A percentile compares a stretch with the other conserved stretches of the same genome.
Conservation (phyloP, 2,329 filamentous ascomycete species). For the Venturia nashicola region DNA sequence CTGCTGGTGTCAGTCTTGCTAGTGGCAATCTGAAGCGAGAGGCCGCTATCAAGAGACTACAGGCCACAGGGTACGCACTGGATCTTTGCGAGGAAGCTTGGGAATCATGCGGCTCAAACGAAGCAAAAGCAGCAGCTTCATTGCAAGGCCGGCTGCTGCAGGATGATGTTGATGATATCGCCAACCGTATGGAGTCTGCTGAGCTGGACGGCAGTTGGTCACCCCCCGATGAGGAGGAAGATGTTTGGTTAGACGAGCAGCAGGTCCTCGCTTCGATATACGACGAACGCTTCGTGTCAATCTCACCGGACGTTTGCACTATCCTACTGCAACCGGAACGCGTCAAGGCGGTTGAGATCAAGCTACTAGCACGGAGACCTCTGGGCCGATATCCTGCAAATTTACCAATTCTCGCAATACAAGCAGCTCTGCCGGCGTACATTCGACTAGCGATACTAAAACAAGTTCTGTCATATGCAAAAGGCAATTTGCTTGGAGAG, state of each 20-base stretch:
- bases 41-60: slow-evolving; percentile 67
- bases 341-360: slow-evolving; percentile 18
- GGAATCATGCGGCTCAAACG: slow-evolving; percentile 57
- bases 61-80: slow-evolving; percentile 69
- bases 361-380: slow-evolving; percentile 58
- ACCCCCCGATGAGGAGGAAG: slow-evolving; percentile 23
- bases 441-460: slow-evolving; percentile 83
- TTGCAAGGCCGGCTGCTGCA: slow-evolving; percentile 58
- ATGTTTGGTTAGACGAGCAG: slow-evolving; percentile 77
- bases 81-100: slow-evolving; percentile 74
- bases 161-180: slow-evolving; percentile 17
- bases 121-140: slow-evolving; percentile 64
- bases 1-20: slow-evolving; percentile 77
- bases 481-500: slow-evolving; percentile 61
- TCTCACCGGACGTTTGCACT: slow-evolving; percentile 53
- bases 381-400: slow-evolving; percentile 56
- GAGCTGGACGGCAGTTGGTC: slow-evolving; percentile 24
- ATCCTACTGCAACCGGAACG: slow-evolving; percentile 7
- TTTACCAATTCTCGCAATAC: slow-evolving; percentile 57
- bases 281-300: slow-evolving; percentile 52
- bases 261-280: slow-evolving; percentile 76
- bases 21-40: slow-evolving; percentile 72
- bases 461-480: slow-evolving; percentile 59
- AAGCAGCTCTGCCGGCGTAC: slow-evolving; percentile 66
- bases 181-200: slow-evolving; percentile 15